Percentiles rank a stretch among this genome's conserved stretches.
Conservation (phyloP, 1,284 basidiomycete genomes). For the Caloboletus firmus region DNA sequence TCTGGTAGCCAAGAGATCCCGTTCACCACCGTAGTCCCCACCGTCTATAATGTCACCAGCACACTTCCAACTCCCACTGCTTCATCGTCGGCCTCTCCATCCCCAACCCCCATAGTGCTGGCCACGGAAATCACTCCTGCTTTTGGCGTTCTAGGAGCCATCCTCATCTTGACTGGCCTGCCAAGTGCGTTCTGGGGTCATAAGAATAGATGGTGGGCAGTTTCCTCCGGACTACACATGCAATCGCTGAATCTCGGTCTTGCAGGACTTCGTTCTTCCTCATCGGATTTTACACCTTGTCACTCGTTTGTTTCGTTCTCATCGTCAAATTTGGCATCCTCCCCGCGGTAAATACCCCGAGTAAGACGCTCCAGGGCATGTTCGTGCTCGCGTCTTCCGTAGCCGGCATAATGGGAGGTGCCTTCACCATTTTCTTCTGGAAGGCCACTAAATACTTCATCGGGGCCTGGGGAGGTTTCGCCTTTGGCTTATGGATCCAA, state of each 20-base stretch:
- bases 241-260: constrained; percentile 14
- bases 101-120: constrained; percentile 57
- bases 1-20: constrained; percentile 49
- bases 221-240: constrained; percentile 13
- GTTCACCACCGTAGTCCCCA: constrained; percentile 54
- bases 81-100: constrained; percentile 47
- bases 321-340: constrained; percentile 89
- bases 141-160: constrained; percentile 84
- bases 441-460: constrained; percentile 84
- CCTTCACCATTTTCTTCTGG: constrained; percentile 87
- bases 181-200: constrained; percentile 90
- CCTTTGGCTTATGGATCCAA: constrained; percentile 84
- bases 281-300: constrained; percentile 85
- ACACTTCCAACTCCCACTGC: constrained; percentile 40
- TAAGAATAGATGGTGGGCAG: constrained; percentile 82
- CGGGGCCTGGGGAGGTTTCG: constrained; percentile 87
- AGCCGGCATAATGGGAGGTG: constrained; percentile 82
- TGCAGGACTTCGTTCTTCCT: constrained; percentile 89
- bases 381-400: constrained; percentile 84
- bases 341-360: constrained; percentile 79
- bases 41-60: constrained; percentile 60
- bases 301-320: constrained; percentile 83
- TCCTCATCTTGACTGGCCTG: constrained; percentile 87
- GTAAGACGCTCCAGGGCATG: constrained; percentile 76
- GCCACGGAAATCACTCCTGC: constrained; percentile 82